Percentiles rank a stretch among this genome's conserved stretches.
Conservation (phyloP, 306 rosid genomes). For the Dryas drummondii region DNA sequence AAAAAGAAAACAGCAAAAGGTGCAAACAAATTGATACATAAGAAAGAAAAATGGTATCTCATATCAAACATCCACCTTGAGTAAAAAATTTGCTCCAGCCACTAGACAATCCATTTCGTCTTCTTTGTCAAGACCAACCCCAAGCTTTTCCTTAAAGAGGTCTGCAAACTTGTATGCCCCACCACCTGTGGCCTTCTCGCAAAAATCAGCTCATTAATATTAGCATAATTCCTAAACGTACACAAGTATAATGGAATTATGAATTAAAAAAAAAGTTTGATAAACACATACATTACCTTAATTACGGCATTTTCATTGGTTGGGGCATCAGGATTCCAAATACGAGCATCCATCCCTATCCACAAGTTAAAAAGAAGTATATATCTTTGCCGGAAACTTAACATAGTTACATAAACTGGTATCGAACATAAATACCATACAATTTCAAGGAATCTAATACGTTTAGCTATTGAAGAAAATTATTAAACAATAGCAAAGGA, state of each 20-base stretch:
- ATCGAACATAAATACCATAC: not conserved
- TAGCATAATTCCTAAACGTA: not conserved
- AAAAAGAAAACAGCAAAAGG: constrained; percentile 10
- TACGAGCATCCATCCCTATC: constrained; percentile 60
- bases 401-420: not conserved
- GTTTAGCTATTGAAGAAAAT: not conserved
- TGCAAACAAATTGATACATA: constrained; percentile 9
- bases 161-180: constrained; percentile 97
- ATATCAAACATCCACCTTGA: constrained; percentile 66
- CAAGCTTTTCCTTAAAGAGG: constrained; percentile 96
- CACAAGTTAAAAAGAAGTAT: not conserved
- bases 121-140: constrained; percentile 95
- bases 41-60: constrained; percentile 10
- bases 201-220: constrained; percentile 22
- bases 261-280: constrained; percentile 3
- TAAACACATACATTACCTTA: constrained; percentile 52
- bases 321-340: constrained; percentile 53
- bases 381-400: not conserved
- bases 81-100: constrained; percentile 94
- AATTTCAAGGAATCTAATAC: not conserved
- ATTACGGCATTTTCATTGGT: constrained; percentile 62
- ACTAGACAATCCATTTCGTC: constrained; percentile 98
- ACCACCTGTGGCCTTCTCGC: constrained; percentile 95
- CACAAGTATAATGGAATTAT: not conserved
- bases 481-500: not conserved